Conservation (phyloP, 1,139 yeast species). For the Wickerhamiella infanticola region DNA sequence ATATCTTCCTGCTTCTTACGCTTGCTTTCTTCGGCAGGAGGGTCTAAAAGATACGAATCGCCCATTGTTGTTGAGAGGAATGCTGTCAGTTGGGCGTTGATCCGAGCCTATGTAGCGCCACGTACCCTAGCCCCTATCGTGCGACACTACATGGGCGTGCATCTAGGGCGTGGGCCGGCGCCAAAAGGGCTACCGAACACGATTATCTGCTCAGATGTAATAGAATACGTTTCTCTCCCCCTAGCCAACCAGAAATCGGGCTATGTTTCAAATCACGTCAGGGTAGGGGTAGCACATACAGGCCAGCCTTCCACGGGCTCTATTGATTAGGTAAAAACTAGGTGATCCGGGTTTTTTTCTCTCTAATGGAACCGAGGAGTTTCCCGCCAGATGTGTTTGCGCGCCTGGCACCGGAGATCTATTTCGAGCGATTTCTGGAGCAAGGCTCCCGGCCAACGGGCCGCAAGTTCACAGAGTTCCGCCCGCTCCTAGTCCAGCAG, state of each 20-base stretch:
- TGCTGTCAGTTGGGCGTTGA: too few relatives aligned
- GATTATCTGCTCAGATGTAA: neutral
- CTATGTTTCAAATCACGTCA: neutral
- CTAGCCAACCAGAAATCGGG: neutral
- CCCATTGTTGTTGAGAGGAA: neutral
- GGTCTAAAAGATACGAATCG: neutral
- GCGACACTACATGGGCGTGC: too few relatives aligned
- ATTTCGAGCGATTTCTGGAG: conserved; percentile 68
- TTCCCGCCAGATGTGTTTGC: conserved; percentile 77
- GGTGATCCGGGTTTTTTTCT: neutral
- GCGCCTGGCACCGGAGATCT: conserved; percentile 71
- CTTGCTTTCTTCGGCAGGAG: conserved; percentile 7
- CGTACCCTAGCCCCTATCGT: too few relatives aligned
- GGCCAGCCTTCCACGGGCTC: neutral
- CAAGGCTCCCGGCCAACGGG: conserved; percentile 47
- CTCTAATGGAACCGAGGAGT: conserved; percentile 24
- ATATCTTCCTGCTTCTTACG: conserved; percentile 11
- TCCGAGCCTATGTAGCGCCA: too few relatives aligned
- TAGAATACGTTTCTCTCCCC: neutral
- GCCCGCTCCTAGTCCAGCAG: conserved; percentile 33
- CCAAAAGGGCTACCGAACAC: neutral
- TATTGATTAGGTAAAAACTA: neutral
- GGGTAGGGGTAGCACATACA: neutral
- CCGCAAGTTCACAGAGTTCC: conserved; percentile 58
- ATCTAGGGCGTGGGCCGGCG: neutral